Percentiles rank a stretch among this genome's conserved stretches.
phyloP scores from a whole-genome alignment of 208 protist genomes.

The Trypanosomatidae sp. region DNA sequence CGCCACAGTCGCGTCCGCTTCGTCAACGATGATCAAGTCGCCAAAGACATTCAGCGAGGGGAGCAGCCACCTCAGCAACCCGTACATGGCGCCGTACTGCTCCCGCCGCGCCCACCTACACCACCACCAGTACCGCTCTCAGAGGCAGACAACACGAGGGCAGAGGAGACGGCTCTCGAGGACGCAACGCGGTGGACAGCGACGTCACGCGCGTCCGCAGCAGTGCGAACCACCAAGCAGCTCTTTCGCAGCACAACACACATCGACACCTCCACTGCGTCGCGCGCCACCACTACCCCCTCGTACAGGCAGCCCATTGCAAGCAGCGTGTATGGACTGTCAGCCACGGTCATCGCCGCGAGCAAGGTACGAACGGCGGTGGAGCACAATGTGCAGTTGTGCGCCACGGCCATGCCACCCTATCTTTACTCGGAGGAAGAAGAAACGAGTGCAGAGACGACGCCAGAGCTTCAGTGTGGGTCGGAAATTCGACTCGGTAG shows the following conservation, averaged over 20 bases:
- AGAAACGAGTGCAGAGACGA: not conserved
- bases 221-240: constrained; percentile 71
- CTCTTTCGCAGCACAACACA: constrained; percentile 51
- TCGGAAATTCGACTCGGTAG: constrained; percentile 35
- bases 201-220: constrained; percentile 30
- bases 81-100: constrained; percentile 8
- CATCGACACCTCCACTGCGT: constrained; percentile 10
- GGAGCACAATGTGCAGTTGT: constrained; percentile 40
- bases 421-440: not conserved
- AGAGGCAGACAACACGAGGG: not conserved
- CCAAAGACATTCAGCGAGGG: not conserved
- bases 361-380: constrained; percentile 40
- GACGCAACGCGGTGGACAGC: constrained; percentile 46
- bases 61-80: constrained; percentile 3
- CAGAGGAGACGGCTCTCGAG: constrained; percentile 2
- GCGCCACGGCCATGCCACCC: constrained; percentile 15
- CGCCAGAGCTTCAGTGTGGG: constrained; percentile 50
- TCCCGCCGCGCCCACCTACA: constrained; percentile 17
- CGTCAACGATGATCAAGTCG: constrained; percentile 20
- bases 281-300: constrained; percentile 41
- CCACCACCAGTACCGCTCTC: constrained; percentile 26
- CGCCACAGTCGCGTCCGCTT: constrained; percentile 37
- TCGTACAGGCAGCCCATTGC: constrained; percentile 50
- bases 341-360: constrained; percentile 40
- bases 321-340: constrained; percentile 53